Evolutionary conservation across 2,329 filamentous ascomycete species (phyloP), one percentile per base, ranked within the genome.

Genomic region (Colletotrichum tropicicola): DNA sequence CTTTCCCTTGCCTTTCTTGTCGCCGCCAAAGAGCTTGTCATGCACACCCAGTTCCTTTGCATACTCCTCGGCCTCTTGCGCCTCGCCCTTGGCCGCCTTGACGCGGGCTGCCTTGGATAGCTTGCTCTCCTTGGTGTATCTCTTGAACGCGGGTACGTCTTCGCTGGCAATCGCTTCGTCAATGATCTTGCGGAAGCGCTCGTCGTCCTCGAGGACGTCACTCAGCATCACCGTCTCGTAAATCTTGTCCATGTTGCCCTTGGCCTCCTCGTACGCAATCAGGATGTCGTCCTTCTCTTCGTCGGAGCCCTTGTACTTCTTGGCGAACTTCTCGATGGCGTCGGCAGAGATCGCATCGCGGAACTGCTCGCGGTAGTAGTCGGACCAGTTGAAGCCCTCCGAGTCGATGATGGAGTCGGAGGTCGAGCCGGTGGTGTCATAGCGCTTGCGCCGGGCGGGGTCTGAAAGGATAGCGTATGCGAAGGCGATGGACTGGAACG

Each of bases 381-480:
- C 90, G 57, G 87, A 84, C 96, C 96, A 99, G 82, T 93, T 88
- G 80, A 98, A 99, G 57, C 91, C 92, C 64, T 92, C 90, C 4
- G 87, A 86, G 74, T 93, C 91, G 30, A 91, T 86, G 21, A 97
- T 87, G 8, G 89, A 90, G 74, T 98, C 94, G 10, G 92, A 89
- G 0, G 94, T 98, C 59, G 91, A 96, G 58, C 96, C 96, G 0
- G 95, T 98, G 56, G 87, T 84, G 75, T 99, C 95, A 81, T 97
- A 99, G 64, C 93, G 92, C 71, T 89, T 89, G 70, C 96, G 92
- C 56, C 96, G 89, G 19, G 85, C 84, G 21, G 91, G 85, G 71
- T 98, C 93, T 30, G 93, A 97, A 35, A 99, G 91, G 52, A 99
- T 88, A 32, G 94, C 95, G 74, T 98, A 97, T 55, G 96, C 95